Base-by-base conservation (phyloP, 176 grass and related monocot species). In the Poa annua region DNA sequence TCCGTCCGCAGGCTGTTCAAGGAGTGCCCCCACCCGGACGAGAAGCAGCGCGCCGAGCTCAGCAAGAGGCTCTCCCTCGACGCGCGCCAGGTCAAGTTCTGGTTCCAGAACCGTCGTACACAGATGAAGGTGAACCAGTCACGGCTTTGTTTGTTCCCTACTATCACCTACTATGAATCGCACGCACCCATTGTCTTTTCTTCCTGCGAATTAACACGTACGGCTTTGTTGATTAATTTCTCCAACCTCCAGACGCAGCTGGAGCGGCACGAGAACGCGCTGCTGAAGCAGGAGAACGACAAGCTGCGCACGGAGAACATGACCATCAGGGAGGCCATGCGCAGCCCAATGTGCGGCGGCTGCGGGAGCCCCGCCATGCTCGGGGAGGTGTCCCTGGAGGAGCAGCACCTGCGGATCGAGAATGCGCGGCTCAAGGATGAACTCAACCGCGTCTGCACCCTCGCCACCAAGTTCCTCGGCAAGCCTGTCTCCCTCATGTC, bases 51-150 rank as follows among this genome's bases (percentile, higher is more conserved):
- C 20, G 82, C 80, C 26, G 92, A 98, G 69, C 96, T 98, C 76
- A 98, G 96, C 88, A 91, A 63, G 54, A 12, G 92, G 24, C 91
- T 98, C 34, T 89, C 85, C 83, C 85, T 98, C 63, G 96, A 98
- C 41, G 76, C 71, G 60, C 96, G 96, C 12, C 96, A 98, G 91
- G 92, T 98, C 87, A 98, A 98, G 92, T 98, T 98, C 85, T 98
- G 96, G 96, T 98, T 98, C 77, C 96, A 98, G 91, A 98, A 98
- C 33, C 86, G 96, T 2, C 84, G 96, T 25, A 98, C 96, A 4
- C 96, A 98, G 83, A 95, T 98, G 96, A 98, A 98, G 91, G 96
- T 21, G 21, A 1, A 53, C 20, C 16, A 5, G 1, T 20, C 20
- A 9, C 3, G n/a, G n/a, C n/a, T n/a, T n/a, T n/a, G n/a, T n/a